Evolutionary conservation across 1,139 yeast species (phyloP).

Genomic region (Blastobotrys buckinghamii): DNA sequence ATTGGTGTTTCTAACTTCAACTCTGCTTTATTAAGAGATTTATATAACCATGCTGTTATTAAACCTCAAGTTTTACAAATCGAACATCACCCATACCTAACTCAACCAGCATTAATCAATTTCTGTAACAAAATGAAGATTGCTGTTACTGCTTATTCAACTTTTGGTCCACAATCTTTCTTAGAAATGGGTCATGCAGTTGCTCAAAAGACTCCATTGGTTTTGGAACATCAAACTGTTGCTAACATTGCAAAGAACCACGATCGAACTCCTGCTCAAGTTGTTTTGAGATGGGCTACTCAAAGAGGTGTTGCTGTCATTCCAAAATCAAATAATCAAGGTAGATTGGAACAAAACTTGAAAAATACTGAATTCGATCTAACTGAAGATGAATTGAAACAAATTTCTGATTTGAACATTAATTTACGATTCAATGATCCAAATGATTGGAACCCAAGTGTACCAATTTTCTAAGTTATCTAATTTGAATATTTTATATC

Average conservation of each 20-base stretch:
- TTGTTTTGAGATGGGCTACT: constrained; percentile 65
- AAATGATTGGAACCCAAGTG: constrained; percentile 58
- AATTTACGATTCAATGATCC: constrained; percentile 83
- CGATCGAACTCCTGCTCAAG: constrained; percentile 52
- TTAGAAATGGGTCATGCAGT: constrained; percentile 46
- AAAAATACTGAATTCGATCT: constrained; percentile 53
- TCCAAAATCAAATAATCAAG: constrained; percentile 60
- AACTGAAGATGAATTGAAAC: constrained; percentile 41
- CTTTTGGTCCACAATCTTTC: constrained; percentile 62
- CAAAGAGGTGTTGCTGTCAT: constrained; percentile 63
- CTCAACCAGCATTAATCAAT: constrained; percentile 62
- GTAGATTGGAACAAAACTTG: constrained; percentile 52
- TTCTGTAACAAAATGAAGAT: constrained; percentile 57
- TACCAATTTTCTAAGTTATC: constrained; percentile 42
- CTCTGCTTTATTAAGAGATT: constrained; percentile 69
- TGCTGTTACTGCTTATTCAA: constrained; percentile 75
- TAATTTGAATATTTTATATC: too few relatives aligned
- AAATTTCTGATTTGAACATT: constrained; percentile 48
- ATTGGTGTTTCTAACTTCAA: constrained; percentile 83
- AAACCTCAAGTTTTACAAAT: constrained; percentile 80
- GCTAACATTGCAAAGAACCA: constrained; percentile 46
- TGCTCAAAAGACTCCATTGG: constrained; percentile 49
- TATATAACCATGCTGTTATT: constrained; percentile 63
- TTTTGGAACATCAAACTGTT: constrained; percentile 47
- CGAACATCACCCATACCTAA: constrained; percentile 90